These are phyloP conservation scores for Xylariaceae sp. DNA, from an alignment of 2,329 filamentous ascomycete genomes.

Conservation along the genomic window DNA sequence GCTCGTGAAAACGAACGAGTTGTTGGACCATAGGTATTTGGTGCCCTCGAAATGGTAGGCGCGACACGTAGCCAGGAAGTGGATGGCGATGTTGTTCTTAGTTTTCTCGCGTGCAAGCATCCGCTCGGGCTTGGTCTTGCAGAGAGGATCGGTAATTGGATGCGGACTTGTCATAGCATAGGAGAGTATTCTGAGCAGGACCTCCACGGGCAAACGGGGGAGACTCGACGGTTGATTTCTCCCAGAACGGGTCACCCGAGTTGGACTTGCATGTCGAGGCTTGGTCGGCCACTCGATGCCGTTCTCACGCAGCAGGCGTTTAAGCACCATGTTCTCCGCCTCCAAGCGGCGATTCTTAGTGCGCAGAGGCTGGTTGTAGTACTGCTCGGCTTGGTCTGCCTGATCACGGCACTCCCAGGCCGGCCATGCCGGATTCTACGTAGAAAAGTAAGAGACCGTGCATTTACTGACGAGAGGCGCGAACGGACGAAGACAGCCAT, in stretches of 20 bases:
- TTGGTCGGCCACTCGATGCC: slow-evolving; percentile 46
- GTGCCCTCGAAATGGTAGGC: slow-evolving; percentile 46
- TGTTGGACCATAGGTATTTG: slow-evolving; percentile 46
- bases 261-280: slow-evolving; percentile 22
- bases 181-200: slow-evolving; percentile 47
- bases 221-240: slow-evolving; percentile 24
- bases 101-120: slow-evolving; percentile 40
- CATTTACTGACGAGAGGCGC: background rate
- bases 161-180: slow-evolving; percentile 45
- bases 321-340: slow-evolving; percentile 47
- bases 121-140: slow-evolving; percentile 38
- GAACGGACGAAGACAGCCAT: background rate
- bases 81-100: slow-evolving; percentile 46
- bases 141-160: slow-evolving; percentile 52
- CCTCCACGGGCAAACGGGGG: slow-evolving; percentile 47
- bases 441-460: background rate
- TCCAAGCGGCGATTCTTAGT: slow-evolving; percentile 40
- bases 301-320: slow-evolving; percentile 48
- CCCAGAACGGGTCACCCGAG: slow-evolving; percentile 30
- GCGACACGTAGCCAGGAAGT: slow-evolving; percentile 48
- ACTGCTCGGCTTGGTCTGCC: slow-evolving; percentile 44
- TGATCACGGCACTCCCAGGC: slow-evolving; percentile 50
- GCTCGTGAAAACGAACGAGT: slow-evolving; percentile 52
- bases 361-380: slow-evolving; percentile 46
- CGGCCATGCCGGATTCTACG: slow-evolving; percentile 16